A percentile compares a stretch with the other conserved stretches of the same genome.
phyloP scores from a whole-genome alignment of 2,329 filamentous ascomycete genomes.

The Corinectria fuckeliana region DNA sequence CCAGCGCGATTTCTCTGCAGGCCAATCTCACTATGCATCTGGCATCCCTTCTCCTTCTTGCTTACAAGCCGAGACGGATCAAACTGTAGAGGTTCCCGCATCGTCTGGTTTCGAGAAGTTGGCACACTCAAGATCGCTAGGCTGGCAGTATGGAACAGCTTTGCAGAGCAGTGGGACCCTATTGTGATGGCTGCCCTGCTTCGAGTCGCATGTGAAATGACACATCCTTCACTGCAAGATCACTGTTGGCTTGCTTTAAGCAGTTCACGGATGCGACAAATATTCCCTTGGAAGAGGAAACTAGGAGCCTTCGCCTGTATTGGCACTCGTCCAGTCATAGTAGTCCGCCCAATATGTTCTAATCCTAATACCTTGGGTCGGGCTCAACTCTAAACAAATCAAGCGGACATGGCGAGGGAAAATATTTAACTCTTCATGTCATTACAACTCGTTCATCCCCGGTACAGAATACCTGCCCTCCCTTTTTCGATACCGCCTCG shows the following conservation, averaged over 20 bases:
- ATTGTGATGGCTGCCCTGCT: slow-evolving; percentile 38
- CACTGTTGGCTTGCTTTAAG: not conserved
- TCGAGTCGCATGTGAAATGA: slow-evolving; percentile 35
- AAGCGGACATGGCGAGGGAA: no score
- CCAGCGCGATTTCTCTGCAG: not conserved
- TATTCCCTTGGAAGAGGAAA: not conserved
- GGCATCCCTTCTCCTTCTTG: not conserved
- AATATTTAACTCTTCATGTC: no score
- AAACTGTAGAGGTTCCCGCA: not conserved
- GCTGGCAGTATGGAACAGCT: slow-evolving; percentile 38
- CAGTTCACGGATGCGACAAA: not conserved
- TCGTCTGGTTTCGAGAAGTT: slow-evolving; percentile 26
- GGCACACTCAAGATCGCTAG: slow-evolving; percentile 43
- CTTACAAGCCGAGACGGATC: not conserved
- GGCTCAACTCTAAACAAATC: no score
- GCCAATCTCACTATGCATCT: not conserved
- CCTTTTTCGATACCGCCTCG: no score
- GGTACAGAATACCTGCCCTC: no score
- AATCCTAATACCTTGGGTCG: not conserved
- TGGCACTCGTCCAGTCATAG: not conserved
- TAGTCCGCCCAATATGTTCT: not conserved
- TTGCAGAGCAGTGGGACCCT: slow-evolving; percentile 43
- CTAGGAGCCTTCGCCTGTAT: not conserved
- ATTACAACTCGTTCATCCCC: no score
- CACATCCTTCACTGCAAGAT: slow-evolving; percentile 37